phyloP scores from a whole-genome alignment of 1,284 basidiomycete species.

The Malassezia sympodialis region DNA sequence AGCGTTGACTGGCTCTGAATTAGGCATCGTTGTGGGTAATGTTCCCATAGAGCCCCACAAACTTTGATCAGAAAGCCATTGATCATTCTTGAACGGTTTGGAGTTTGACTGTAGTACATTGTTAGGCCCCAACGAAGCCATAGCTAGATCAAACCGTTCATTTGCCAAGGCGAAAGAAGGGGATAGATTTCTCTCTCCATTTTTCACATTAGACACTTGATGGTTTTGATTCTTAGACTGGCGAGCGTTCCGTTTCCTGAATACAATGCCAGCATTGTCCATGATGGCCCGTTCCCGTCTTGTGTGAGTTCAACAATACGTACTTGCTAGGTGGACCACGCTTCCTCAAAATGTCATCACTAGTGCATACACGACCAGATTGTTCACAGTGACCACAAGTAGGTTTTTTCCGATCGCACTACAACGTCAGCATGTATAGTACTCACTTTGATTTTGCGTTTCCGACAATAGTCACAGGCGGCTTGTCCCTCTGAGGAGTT shows the following conservation, averaged over 20 bases:
- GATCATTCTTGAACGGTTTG: not conserved
- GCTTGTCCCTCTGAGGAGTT: conserved; percentile 17
- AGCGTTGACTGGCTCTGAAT: not conserved
- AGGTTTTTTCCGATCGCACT: conserved; percentile 19
- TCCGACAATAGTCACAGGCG: conserved; percentile 21
- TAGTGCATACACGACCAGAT: conserved; percentile 14
- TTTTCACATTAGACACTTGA: not conserved
- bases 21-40: not conserved
- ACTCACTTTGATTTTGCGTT: conserved; percentile 19
- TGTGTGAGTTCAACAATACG: not conserved
- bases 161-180: not conserved
- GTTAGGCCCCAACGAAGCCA: not conserved
- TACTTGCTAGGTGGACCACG: conserved; percentile 17
- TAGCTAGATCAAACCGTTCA: not conserved
- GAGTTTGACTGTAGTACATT: not conserved
- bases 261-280: conserved; percentile 14
- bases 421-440: not conserved
- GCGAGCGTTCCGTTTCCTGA: conserved; percentile 9
- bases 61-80: not conserved
- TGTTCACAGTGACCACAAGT: conserved; percentile 18
- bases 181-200: not conserved
- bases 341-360: conserved; percentile 16
- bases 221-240: not conserved
- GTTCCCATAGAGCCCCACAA: not conserved
- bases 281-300: conserved; percentile 17